Evolutionary conservation across 768 basidiomycete species (phyloP), one percentile per base, ranked within the genome.

Genomic region (Lyophyllum decastes): DNA sequence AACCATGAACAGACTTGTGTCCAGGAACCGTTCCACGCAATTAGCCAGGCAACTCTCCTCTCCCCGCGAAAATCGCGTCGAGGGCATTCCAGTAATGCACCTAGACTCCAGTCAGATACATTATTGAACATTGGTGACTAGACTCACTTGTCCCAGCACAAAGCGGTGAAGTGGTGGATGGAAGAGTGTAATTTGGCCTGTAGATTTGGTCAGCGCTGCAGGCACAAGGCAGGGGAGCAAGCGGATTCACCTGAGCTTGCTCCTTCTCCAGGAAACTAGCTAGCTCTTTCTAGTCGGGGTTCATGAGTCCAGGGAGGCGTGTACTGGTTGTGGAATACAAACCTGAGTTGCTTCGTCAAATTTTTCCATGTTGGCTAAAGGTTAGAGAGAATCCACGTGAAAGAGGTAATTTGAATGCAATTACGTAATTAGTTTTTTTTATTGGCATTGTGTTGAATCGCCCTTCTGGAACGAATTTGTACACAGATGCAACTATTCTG

Each of bases 21-120:
- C 95, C 64, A 98, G 76, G 77, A 97, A 98, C 57, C 95, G 81
- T 56, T 92, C 92, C 49, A 96, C 94, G 68, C 95, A 97, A 73
- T 95, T 95, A 52, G 81, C 76, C 49, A 98, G 81, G 70, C 95
- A 98, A 54, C 77, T 79, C 65, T 89, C 86, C 74, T 98, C 95
- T 40, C 82, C 75, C 49, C 88, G 79, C 21, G 91, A 89, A 72
- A 96, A 94, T 26, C 85, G 78, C 12, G 84, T 88, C 9, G 88
- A 88, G 12, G 92, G 89, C 17, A 85, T 84, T 46, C 91, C 82
- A 0, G 90, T 88, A 52, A 95, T 80, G 68, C 94, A 96, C 70
- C 93, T 94, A 17, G n/a, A 41, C n/a, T 30, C 30, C 4, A 61
- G 55, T 30, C 43, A 58, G 19, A 34, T 58, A 22, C 43, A 30